Evolutionary conservation across 345 rosid genomes (phyloP), one percentile per base, ranked within the genome.

Genomic region (Salix brachista): DNA sequence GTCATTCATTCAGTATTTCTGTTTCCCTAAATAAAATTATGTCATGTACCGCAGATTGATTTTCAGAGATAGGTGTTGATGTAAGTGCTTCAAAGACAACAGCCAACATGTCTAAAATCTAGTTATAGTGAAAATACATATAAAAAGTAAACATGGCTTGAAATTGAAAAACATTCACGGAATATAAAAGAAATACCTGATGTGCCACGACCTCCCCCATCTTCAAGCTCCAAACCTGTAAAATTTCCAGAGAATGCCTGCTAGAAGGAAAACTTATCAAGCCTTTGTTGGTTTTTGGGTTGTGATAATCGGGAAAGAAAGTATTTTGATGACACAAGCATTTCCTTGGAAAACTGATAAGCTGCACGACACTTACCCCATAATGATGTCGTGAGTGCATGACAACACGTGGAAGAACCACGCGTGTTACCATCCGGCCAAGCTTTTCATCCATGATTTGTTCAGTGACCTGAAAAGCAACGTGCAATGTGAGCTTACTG

Each of bases 151-250:
- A 46, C 23, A 6, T 4, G 19, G 12, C 54, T 23, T 52, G 74
- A 70, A 16, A 48, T 9, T 44, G 48, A 70, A 56, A 50, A 14
- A 36, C 11, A 67, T 9, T 58, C 12, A 78, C 41, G 65, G 8
- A 25, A 39, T 19, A 21, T 69, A 73, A 67, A 73, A 71, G 17
- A 36, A 73, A 80, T 65, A 91, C 96, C 96, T 74, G 99, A 96
- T 75, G 99, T 96, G 76, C 99, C 99, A 68, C 99, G 98, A 61
- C 99, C 99, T 82, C 99, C 99, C 75, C 99, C 99, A 86, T 96
- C 99, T 83, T 96, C 99, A 70, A 96, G 94, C 84, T 96, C 99
- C 80, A 96, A 88, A 56, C 99, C 99, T 5, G 97, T 94, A 80
- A 94, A 94, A 83, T 96, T 96, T 69, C 89, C 92, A 61, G 97